Percentiles rank a stretch among this genome's conserved stretches.
Conservation (phyloP, 2,329 filamentous ascomycete species). For the Huntiella omanensis region DNA sequence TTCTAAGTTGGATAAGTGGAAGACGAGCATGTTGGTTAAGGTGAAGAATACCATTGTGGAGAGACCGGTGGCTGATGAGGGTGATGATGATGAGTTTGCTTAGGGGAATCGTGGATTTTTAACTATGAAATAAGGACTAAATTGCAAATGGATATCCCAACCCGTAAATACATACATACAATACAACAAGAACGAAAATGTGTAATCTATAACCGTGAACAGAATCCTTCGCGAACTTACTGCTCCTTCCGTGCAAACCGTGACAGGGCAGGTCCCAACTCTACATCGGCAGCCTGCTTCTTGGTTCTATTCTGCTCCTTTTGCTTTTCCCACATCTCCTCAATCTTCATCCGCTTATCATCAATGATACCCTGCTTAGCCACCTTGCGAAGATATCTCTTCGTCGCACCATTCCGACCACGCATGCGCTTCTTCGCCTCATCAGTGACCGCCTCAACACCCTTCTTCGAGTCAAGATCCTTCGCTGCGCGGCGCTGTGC, state of each 20-base stretch:
- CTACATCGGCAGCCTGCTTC: constrained; percentile 43
- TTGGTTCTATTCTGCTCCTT: constrained; percentile 47
- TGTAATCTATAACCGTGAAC: too few species aligned
- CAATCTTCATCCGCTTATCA: constrained; percentile 73
- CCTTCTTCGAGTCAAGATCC: constrained; percentile 54
- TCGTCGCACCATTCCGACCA: constrained; percentile 75
- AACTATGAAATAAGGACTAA: too few species aligned
- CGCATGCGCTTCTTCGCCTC: constrained; percentile 59
- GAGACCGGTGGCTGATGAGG: constrained; percentile 20
- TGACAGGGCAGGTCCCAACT: constrained; percentile 69
- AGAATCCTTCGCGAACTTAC: constrained; percentile 2
- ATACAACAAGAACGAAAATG: too few species aligned
- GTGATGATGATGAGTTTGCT: constrained; percentile 14
- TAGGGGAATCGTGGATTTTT: not conserved
- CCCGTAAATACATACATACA: too few species aligned
- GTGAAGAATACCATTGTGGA: constrained; percentile 69
- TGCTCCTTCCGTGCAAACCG: constrained; percentile 63
- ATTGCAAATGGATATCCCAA: too few species aligned
- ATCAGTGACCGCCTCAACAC: constrained; percentile 29
- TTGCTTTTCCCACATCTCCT: constrained; percentile 61
- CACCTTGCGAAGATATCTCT: constrained; percentile 82
- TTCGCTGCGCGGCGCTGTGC: constrained; percentile 58
- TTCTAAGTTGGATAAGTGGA: constrained; percentile 92
- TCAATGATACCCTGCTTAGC: constrained; percentile 87
- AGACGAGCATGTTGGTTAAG: constrained; percentile 66